Evolutionary conservation across 345 rosid genomes (phyloP), one percentile per base, ranked within the genome.

Genomic region (Citrus australasica): DNA sequence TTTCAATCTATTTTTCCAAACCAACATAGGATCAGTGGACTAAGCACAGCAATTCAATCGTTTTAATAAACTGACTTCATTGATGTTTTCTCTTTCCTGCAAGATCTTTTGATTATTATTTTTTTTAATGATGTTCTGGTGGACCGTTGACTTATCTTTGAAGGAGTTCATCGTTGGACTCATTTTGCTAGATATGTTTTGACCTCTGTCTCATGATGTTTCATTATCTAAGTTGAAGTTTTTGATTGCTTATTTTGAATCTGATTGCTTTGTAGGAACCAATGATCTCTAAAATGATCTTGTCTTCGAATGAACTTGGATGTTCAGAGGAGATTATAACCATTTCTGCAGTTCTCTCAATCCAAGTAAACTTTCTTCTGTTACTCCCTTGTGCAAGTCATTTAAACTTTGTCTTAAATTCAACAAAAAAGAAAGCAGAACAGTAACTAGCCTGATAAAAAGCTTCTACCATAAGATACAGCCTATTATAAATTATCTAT

Each of bases 311-410:
- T 82, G 89, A 93, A 81, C 92, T 94, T 73, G 97, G 95, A 65
- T 96, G 99, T 85, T 88, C 97, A 48, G 90, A 94, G 76, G 98
- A 96, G 86, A 86, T 88, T 85, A 87, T 96, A 62, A 91, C 97
- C 22, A 94, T 92, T 35, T 90, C 98, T 69, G 95, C 98, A 25
- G 83, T 85, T 85, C 98, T 96, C 27, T 94, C 99, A 78, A 80
- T 96, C 80, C 99, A 92, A 87, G 99, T 89, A 87, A 85, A 11
- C 30, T 72, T 74, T 28, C 64, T 66, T 40, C 32, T 61, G 46
- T 32, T 24, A 74, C 38, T 7, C 60, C 2, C n/a, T 21, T 48
- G 71, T 51, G 40, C 37, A 69, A 59, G 19, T 67, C 32, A 25
- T 37, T 35, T 56, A n/a, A 25, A 22, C 42, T 17, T 24, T 59